Evolutionary conservation across 139 green algal species (phyloP).

Genomic region (Gonium pectorale): DNA sequence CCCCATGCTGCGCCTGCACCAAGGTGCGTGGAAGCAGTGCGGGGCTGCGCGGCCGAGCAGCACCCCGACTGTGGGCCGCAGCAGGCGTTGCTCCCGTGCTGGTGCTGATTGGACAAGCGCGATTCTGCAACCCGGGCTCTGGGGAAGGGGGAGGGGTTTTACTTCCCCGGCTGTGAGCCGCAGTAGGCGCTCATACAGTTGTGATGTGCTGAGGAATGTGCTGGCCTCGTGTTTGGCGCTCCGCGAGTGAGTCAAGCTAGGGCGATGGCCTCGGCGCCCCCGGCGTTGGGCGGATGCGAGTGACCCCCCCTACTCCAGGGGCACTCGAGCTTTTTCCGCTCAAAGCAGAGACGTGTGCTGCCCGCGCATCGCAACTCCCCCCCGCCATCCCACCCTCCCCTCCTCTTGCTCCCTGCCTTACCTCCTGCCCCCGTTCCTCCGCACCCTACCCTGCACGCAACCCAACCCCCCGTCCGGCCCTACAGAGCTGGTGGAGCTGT

Average conservation of each 20-base stretch:
- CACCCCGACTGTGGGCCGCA: background rate
- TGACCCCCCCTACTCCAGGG: too few relatives aligned
- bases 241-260: too few relatives aligned
- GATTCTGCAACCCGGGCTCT: too few relatives aligned
- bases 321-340: too few relatives aligned
- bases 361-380: too few relatives aligned
- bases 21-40: too few relatives aligned
- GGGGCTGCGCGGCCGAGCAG: background rate
- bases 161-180: background rate
- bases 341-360: too few relatives aligned
- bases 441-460: background rate
- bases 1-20: constrained; percentile 55
- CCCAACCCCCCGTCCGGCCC: background rate
- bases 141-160: background rate
- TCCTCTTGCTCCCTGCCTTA: background rate
- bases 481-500: constrained; percentile 60
- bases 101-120: background rate
- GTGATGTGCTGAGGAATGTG: too few relatives aligned
- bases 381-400: too few relatives aligned
- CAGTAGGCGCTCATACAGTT: background rate
- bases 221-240: too few relatives aligned
- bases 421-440: background rate
- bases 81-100: background rate
- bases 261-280: too few relatives aligned
- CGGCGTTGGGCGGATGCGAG: too few relatives aligned